Evolutionary conservation across 805 yeast genomes (phyloP), one percentile per base, ranked within the genome.

Genomic region (Yarrowia keelungensis): DNA sequence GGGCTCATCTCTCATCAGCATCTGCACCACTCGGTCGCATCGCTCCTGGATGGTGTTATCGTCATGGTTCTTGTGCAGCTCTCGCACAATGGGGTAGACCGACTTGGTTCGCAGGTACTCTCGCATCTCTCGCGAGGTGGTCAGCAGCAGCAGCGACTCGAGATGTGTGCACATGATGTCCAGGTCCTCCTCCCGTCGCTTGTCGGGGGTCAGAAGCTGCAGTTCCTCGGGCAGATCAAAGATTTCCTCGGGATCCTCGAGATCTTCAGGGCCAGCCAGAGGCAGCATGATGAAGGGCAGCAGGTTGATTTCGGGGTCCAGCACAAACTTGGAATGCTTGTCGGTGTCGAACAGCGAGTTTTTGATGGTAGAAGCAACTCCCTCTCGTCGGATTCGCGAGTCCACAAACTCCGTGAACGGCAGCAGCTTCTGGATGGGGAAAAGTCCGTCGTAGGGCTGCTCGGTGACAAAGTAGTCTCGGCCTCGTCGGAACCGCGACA

Each of bases 1-100:
- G n/a, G 78, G 78, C 75, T 93, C 98, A 75, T 94, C 98, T 81
- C 98, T 87, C 95, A 90, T 90, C 71, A 94, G 82, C 87, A 92
- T 85, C 76, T 94, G 94, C 26, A 93, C 99, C 49, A 90, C 78
- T 76, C 95, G 84, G 73, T 92, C 97, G 80, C 95, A 89, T 53
- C 90, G 79, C 53, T 90, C 96, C 53, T 81, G 81, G 26, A 91
- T 83, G 19, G 79, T 81, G 35, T 81, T 84, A 66, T 84, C 75
- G 10, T 76, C 75, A 14, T 76, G 70, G 39, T 76, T 77, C 56
- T 89, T 88, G 75, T 93, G 97, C 67, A 94, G 81, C 79, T 92
- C 98, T 76, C 97, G 88, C 46, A 95, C 82, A 69, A 95, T 77
- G 19, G 97, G 90, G 76, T 95, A 95, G 0, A 91, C 96, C 2